Percentiles rank a stretch among this genome's conserved stretches.
These are phyloP conservation scores for Cyclotella sp. DNA, from an alignment of 108 stramenopile species.

Conservation along the genomic window DNA sequence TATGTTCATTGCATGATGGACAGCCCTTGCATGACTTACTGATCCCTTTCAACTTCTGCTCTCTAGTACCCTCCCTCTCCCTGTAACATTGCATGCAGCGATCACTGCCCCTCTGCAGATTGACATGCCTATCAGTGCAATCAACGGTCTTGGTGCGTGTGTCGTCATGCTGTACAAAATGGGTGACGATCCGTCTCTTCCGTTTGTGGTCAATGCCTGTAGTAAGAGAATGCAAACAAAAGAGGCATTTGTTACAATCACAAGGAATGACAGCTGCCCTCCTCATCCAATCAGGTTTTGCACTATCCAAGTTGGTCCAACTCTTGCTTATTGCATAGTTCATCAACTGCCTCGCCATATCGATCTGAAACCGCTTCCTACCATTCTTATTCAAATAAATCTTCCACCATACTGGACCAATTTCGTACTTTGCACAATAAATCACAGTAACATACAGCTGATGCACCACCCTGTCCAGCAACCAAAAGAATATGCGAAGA, in stretches of 20 bases:
- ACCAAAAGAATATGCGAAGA: slow-evolving; percentile 53
- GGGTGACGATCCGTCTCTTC: background rate
- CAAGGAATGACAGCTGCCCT: background rate
- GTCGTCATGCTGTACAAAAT: background rate
- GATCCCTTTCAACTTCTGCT: background rate
- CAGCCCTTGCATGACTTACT: background rate
- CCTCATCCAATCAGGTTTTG: slow-evolving; percentile 9
- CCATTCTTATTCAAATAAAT: background rate
- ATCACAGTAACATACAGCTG: too few relatives aligned
- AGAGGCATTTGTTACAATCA: slow-evolving; percentile 5
- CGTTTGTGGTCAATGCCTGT: slow-evolving; percentile 18
- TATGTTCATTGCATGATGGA: background rate
- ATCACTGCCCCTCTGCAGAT: too few relatives aligned
- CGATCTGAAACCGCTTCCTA: background rate
- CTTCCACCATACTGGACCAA: too few relatives aligned
- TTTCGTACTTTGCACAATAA: too few relatives aligned
- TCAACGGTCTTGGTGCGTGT: background rate
- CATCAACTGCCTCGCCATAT: background rate
- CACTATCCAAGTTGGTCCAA: background rate
- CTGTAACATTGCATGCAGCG: slow-evolving; percentile 6
- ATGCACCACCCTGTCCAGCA: background rate
- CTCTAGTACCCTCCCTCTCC: background rate
- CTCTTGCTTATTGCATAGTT: background rate
- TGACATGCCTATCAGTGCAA: background rate
- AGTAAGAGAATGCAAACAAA: background rate